A percentile compares a stretch with the other conserved stretches of the same genome.
phyloP scores from a whole-genome alignment of 139 green algal genomes.

The Auxenochlorella protothecoides region DNA sequence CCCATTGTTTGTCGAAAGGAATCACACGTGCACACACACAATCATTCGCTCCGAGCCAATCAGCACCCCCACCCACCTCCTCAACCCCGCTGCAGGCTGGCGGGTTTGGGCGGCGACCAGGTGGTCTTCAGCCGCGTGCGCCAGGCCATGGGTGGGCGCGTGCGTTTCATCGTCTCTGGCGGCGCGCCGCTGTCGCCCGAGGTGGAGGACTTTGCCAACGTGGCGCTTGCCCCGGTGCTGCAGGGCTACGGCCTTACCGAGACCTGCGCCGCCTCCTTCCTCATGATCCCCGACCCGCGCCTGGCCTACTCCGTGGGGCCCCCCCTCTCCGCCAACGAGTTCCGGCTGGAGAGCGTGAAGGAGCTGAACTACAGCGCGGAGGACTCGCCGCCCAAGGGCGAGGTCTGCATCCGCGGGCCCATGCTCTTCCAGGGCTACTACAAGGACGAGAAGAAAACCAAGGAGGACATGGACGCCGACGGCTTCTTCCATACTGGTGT shows the following conservation, averaged over 20 bases:
- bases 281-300: conserved; percentile 39
- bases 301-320: conserved; percentile 68
- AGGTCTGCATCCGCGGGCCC: conserved; percentile 71
- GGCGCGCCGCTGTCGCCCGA: conserved; percentile 76
- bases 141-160: conserved; percentile 53
- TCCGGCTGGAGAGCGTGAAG: conserved; percentile 49
- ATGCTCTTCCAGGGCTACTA: conserved; percentile 73
- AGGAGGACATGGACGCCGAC: conserved; percentile 60
- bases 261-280: conserved; percentile 74
- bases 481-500: conserved; percentile 65
- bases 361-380: conserved; percentile 57
- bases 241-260: conserved; percentile 90
- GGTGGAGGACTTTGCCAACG: conserved; percentile 78
- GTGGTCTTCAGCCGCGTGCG: conserved; percentile 70
- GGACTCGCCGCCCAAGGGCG: conserved; percentile 38
- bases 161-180: conserved; percentile 67
- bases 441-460: conserved; percentile 59
- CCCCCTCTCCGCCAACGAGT: conserved; percentile 43
- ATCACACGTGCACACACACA: background rate
- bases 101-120: conserved; percentile 40
- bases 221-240: conserved; percentile 61
- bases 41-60: background rate
- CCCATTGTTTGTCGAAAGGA: background rate
- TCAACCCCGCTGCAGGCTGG: conserved; percentile 8
- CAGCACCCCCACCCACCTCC: background rate